A percentile compares a stretch with the other conserved stretches of the same genome.
These are phyloP conservation scores for Backusella luteola DNA, from an alignment of 192 early-diverging fungal genomes.

Conservation along the genomic window DNA sequence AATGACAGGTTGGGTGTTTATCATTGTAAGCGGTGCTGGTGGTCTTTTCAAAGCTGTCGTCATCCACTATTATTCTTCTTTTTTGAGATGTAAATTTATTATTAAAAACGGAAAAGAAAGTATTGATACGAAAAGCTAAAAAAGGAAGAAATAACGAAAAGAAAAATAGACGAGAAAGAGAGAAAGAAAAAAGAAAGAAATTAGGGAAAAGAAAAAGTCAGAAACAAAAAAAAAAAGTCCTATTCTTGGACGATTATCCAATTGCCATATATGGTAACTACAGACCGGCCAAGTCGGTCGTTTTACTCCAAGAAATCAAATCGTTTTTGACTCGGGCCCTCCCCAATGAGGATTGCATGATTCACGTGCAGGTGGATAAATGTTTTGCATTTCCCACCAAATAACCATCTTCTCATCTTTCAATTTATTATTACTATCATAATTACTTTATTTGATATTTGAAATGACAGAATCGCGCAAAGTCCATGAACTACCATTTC, in stretches of 20 bases:
- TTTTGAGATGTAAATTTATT: background rate
- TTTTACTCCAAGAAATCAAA: background rate
- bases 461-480: slow-evolving; percentile 4
- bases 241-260: background rate
- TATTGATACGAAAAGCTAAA: background rate
- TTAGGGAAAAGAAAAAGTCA: background rate
- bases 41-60: slow-evolving; percentile 4
- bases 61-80: background rate
- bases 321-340: background rate
- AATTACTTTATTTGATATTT: background rate
- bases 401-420: background rate
- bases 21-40: slow-evolving; percentile 1
- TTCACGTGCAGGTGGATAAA: background rate
- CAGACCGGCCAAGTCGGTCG: background rate
- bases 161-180: background rate
- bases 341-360: background rate
- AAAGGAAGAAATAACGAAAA: background rate
- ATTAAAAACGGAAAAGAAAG: too few relatives aligned
- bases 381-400: background rate
- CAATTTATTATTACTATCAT: background rate
- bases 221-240: slow-evolving; percentile 1
- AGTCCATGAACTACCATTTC: slow-evolving; percentile 1
- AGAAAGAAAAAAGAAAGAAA: background rate
- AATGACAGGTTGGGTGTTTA: slow-evolving; percentile 14
- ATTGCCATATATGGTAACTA: background rate